Conservation (phyloP, 2,329 filamentous ascomycete species). For the Chaetoscypha palmicola region DNA sequence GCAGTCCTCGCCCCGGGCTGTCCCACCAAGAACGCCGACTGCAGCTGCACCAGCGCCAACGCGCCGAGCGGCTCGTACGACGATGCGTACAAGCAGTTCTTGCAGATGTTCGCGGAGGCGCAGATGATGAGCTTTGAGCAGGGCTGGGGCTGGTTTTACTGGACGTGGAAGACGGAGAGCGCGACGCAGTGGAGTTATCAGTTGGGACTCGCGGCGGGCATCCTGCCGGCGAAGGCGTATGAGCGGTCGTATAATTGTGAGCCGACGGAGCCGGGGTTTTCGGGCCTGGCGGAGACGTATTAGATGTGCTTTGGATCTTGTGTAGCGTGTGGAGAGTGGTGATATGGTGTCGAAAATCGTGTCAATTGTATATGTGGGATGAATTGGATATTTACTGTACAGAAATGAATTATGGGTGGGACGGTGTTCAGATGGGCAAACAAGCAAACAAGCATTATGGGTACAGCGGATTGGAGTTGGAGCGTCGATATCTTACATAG, state of each 20-base stretch:
- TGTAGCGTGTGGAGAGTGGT: no score
- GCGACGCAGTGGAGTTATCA: slow-evolving; percentile 91
- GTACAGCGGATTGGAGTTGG: no score
- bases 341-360: no score
- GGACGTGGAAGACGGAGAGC: slow-evolving; percentile 92
- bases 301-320: no score
- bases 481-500: no score
- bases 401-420: no score
- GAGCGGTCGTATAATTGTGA: slow-evolving; percentile 62
- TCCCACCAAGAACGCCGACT: slow-evolving; percentile 59
- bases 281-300: slow-evolving; percentile 45
- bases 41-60: slow-evolving; percentile 71
- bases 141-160: slow-evolving; percentile 98
- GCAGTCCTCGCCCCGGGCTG: slow-evolving; percentile 64
- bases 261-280: slow-evolving; percentile 46
- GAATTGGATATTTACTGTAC: no score
- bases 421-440: no score
- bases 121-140: slow-evolving; percentile 94
- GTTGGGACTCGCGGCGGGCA: slow-evolving; percentile 67
- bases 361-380: no score
- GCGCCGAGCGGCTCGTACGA: slow-evolving; percentile 62
- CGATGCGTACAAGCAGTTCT: slow-evolving; percentile 71
- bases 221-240: slow-evolving; percentile 71
- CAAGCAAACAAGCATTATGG: no score
- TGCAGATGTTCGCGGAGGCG: slow-evolving; percentile 85